A percentile compares a stretch with the other conserved stretches of the same genome.
Evolutionary conservation across 495 filamentous ascomycete species (phyloP).

Genomic region (Evansstolkia leycettana): DNA sequence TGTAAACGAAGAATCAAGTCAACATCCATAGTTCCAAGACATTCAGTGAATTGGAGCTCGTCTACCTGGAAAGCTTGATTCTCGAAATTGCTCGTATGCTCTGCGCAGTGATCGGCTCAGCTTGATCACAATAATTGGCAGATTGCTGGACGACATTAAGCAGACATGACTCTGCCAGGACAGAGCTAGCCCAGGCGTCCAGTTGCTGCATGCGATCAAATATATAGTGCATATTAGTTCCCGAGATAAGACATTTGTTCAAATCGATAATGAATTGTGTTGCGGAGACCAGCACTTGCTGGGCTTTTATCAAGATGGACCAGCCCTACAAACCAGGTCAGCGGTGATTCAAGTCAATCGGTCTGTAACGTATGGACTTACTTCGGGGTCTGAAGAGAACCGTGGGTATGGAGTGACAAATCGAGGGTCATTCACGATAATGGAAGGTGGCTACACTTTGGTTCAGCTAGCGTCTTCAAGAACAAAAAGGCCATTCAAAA

Average conservation of each 20-base stretch:
- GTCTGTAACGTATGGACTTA: slow-evolving; percentile 11
- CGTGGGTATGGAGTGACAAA: slow-evolving; percentile 44
- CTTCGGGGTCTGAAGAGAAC: slow-evolving; percentile 39
- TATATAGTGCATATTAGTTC: slow-evolving; percentile 30
- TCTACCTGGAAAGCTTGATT: slow-evolving; percentile 46
- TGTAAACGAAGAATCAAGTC: slow-evolving; percentile 9
- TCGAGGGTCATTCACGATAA: slow-evolving; percentile 43
- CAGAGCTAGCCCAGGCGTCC: slow-evolving; percentile 36
- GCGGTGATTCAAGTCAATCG: slow-evolving; percentile 3
- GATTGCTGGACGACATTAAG: slow-evolving; percentile 26
- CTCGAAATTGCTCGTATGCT: slow-evolving; percentile 41
- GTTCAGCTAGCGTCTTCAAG: too few species aligned
- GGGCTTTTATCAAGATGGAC: slow-evolving; percentile 42
- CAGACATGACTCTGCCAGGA: slow-evolving; percentile 33
- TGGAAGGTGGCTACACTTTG: slow-evolving; percentile 37
- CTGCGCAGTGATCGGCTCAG: slow-evolving; percentile 34
- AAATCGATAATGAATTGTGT: slow-evolving; percentile 45
- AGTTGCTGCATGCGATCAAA: slow-evolving; percentile 44
- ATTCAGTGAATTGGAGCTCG: too few species aligned
- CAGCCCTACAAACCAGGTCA: slow-evolving; percentile 29
- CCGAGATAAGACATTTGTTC: slow-evolving; percentile 25
- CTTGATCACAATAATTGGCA: slow-evolving; percentile 25
- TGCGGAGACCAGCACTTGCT: slow-evolving; percentile 43
- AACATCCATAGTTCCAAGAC: too few species aligned
- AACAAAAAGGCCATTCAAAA: slow-evolving; percentile 4